phyloP scores from a whole-genome alignment of 805 yeast genomes.

The Lachancea waltii region DNA sequence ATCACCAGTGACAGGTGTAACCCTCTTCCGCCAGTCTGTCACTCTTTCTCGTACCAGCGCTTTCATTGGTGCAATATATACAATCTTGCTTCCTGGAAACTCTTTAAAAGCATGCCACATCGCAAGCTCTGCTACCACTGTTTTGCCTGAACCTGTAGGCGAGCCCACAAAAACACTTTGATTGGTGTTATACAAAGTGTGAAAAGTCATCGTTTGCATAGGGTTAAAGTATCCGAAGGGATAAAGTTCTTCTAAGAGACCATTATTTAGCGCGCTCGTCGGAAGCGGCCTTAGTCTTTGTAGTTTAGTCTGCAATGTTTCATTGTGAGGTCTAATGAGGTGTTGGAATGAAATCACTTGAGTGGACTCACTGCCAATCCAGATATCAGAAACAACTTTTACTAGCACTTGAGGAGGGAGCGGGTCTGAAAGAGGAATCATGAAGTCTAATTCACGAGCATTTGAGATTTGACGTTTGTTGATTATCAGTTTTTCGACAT shows the following conservation, averaged over 20 bases:
- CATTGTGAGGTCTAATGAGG: conserved; percentile 80
- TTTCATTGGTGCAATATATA: conserved; percentile 89
- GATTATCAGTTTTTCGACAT: conserved; percentile 73
- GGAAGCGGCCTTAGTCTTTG: conserved; percentile 83
- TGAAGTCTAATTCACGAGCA: conserved; percentile 75
- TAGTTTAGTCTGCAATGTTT: conserved; percentile 76
- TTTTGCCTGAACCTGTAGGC: conserved; percentile 98
- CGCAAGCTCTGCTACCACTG: conserved; percentile 93
- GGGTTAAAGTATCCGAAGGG: conserved; percentile 87
- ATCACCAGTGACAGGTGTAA: conserved; percentile 88
- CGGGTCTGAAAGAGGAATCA: conserved; percentile 86
- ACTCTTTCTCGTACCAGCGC: conserved; percentile 96
- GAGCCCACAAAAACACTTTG: conserved; percentile 89
- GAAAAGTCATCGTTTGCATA: conserved; percentile 97
- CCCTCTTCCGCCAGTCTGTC: conserved; percentile 73
- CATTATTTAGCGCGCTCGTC: conserved; percentile 65
- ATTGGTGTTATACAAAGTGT: conserved; percentile 72
- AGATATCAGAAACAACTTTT: conserved; percentile 71
- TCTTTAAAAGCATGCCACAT: conserved; percentile 93
- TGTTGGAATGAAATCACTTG: conserved; percentile 85
- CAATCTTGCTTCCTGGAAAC: conserved; percentile 75
- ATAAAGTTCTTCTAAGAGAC: conserved; percentile 62
- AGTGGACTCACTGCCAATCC: conserved; percentile 80
- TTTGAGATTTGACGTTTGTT: conserved; percentile 48
- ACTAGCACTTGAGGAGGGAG: conserved; percentile 84